Evolutionary conservation across 352 stramenopile genomes (phyloP).

Genomic region (Globisporangium orthogonon): DNA sequence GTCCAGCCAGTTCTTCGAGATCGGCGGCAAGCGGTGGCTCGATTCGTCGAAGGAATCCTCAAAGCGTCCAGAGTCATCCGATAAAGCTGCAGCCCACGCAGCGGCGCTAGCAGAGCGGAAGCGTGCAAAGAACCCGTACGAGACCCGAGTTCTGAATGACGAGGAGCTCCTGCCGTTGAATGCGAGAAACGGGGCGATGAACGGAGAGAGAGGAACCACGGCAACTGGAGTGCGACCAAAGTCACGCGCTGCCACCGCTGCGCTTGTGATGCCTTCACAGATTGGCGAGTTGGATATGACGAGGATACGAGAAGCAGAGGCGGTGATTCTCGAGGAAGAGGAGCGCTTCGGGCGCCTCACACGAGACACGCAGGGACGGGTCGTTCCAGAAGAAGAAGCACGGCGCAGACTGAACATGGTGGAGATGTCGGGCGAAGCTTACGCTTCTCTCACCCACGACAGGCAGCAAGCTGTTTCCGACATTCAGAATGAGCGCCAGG

Average conservation of each 20-base stretch:
- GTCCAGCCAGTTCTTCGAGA: slow-evolving; percentile 43
- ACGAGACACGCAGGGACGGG: slow-evolving; percentile 54
- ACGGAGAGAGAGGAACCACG: neutral
- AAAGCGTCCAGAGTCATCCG: slow-evolving; percentile 7
- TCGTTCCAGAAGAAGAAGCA: slow-evolving; percentile 64
- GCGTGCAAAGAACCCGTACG: slow-evolving; percentile 68
- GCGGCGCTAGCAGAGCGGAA: slow-evolving; percentile 48
- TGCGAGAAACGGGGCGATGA: neutral
- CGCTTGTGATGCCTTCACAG: slow-evolving; percentile 39
- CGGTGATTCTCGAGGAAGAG: slow-evolving; percentile 70
- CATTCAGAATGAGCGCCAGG: slow-evolving; percentile 4
- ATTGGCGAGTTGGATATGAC: slow-evolving; percentile 85
- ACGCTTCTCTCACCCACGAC: slow-evolving; percentile 11
- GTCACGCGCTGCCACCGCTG: neutral
- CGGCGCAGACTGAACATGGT: slow-evolving; percentile 47
- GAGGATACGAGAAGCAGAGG: slow-evolving; percentile 64
- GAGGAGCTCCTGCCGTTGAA: slow-evolving; percentile 57
- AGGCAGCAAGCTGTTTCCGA: neutral
- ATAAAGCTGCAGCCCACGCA: slow-evolving; percentile 9
- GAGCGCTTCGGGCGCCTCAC: slow-evolving; percentile 48
- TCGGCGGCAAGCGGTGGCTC: slow-evolving; percentile 43
- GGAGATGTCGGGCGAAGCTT: slow-evolving; percentile 42
- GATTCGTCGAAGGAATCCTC: neutral
- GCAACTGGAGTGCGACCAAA: slow-evolving; percentile 10
- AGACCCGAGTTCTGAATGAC: slow-evolving; percentile 83